Evolutionary conservation across 345 rosid species (phyloP).

Genomic region (Tarenaya hassleriana): DNA sequence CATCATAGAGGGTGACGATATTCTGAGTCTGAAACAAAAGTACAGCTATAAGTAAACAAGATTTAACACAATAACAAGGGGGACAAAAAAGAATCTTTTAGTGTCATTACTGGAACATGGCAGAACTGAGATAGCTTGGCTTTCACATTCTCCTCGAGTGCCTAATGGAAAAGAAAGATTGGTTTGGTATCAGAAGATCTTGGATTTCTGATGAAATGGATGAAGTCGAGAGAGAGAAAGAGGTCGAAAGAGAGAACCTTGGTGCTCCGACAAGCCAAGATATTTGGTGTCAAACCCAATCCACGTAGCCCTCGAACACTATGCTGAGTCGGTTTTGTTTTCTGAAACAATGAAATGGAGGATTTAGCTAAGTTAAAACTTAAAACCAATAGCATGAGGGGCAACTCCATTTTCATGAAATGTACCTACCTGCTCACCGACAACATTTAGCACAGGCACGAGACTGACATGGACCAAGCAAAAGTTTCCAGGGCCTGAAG

Average conservation of each 20-base stretch:
- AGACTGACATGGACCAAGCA: slow-evolving; percentile 97
- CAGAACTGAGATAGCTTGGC: slow-evolving; percentile 77
- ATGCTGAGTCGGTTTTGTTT: slow-evolving; percentile 98
- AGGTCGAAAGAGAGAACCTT: slow-evolving; percentile 53
- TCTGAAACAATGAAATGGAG: slow-evolving; percentile 38
- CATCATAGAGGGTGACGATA: slow-evolving; percentile 74
- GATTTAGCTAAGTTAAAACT: not conserved
- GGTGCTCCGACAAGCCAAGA: slow-evolving; percentile 92
- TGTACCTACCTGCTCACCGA: slow-evolving; percentile 94
- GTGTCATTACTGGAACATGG: slow-evolving; percentile 67
- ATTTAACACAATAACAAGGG: slow-evolving; percentile 4
- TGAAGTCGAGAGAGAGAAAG: slow-evolving; percentile 8
- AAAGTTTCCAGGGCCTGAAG: slow-evolving; percentile 74
- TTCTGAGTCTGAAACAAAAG: slow-evolving; percentile 50
- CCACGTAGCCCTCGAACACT: slow-evolving; percentile 85
- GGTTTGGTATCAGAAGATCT: slow-evolving; percentile 12
- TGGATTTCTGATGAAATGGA: no score
- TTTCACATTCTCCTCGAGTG: slow-evolving; percentile 74
- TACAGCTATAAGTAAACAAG: slow-evolving; percentile 9
- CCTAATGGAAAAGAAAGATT: slow-evolving; percentile 32
- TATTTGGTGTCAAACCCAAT: slow-evolving; percentile 74
- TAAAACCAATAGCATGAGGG: slow-evolving; percentile 13
- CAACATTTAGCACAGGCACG: slow-evolving; percentile 91
- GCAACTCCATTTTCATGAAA: slow-evolving; percentile 5
- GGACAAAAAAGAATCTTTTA: not conserved